Evolutionary conservation across 2,329 filamentous ascomycete species (phyloP), one percentile per base, ranked within the genome.

Genomic region (Pseudogymnoascus sp.): DNA sequence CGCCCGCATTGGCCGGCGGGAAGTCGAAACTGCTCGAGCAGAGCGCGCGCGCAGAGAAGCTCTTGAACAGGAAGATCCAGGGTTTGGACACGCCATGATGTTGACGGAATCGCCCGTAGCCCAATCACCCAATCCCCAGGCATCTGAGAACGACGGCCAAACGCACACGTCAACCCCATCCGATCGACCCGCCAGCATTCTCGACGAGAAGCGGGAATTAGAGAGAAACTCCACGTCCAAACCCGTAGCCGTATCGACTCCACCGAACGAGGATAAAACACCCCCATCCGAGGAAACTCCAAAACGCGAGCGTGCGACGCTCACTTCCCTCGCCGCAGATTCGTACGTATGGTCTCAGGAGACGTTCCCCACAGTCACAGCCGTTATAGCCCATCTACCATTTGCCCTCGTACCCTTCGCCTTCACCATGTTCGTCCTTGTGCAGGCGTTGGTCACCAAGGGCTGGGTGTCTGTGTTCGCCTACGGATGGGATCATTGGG

Each of bases 401-500:
- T 82, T 87, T 60, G 80, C 85, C 0, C 79, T 90, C 0, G 78
- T 91, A 0, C 87, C 88, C 0, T 90, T 90, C 67, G 84, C 87
- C 0, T 85, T 91, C 62, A 79, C 81, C 64, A 90, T 90, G 87
- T 90, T 90, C 64, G 79, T 90, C 8, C 79, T 91, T 0, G 87
- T 90, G 0, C 87, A 91, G 69, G 87, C 81, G 0, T 74, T 91
- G 1, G 87, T 88, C 0, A 89, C 85, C 0, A 90, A 88, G 65
- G 87, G 88, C 9, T 90, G 88, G 88, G 84, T 90, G 0, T 80
- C 82, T 0, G 85, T 90, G 0, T 90, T 90, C 67, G 87, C 87
- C 0, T 78, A 88, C 59, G 87, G 87, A 1, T 90, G 87, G 87
- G 82, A 88, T 62, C 83, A 87, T 59, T 90, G 87, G 87, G 86